These are phyloP conservation scores for Elsinoe arachidis DNA, from an alignment of 2,329 filamentous ascomycete species.

Conservation along the genomic window DNA sequence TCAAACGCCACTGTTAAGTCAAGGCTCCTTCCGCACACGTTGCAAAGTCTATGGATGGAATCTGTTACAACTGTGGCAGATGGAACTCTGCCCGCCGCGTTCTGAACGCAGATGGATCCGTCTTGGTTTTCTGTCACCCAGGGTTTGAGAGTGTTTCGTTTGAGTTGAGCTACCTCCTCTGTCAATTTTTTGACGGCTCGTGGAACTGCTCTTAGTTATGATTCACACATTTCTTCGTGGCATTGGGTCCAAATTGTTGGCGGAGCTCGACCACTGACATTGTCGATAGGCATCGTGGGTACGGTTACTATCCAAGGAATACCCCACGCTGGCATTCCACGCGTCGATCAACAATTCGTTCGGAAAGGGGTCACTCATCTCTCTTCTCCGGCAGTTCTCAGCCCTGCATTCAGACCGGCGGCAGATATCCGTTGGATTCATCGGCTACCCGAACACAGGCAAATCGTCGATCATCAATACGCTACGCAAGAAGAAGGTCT, in stretches of 20 bases:
- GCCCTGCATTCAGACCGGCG: slow-evolving; percentile 82
- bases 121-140: slow-evolving; percentile 78
- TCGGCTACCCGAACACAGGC: slow-evolving; percentile 86
- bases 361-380: slow-evolving; percentile 89
- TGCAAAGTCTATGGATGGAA: slow-evolving; percentile 60
- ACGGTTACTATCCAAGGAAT: slow-evolving; percentile 74
- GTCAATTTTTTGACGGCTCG: slow-evolving; percentile 45
- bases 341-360: slow-evolving; percentile 93
- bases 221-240: slow-evolving; percentile 63
- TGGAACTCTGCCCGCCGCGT: slow-evolving; percentile 63
- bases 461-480: slow-evolving; percentile 98
- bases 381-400: slow-evolving; percentile 85
- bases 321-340: slow-evolving; percentile 90
- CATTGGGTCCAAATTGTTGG: slow-evolving; percentile 16
- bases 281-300: slow-evolving; percentile 78
- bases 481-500: slow-evolving; percentile 85
- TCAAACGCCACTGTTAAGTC: slow-evolving; percentile 76
- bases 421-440: slow-evolving; percentile 85
- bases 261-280: slow-evolving; percentile 20
- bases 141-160: slow-evolving; percentile 73
- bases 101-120: slow-evolving; percentile 64
- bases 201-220: slow-evolving; percentile 98
- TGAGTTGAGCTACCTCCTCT: slow-evolving; percentile 90
- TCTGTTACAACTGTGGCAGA: slow-evolving; percentile 99
- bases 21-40: slow-evolving; percentile 59